Evolutionary conservation across 2,329 filamentous ascomycete species (phyloP), one percentile per base, ranked within the genome.

Genomic region (Microcyclospora pomicola): DNA sequence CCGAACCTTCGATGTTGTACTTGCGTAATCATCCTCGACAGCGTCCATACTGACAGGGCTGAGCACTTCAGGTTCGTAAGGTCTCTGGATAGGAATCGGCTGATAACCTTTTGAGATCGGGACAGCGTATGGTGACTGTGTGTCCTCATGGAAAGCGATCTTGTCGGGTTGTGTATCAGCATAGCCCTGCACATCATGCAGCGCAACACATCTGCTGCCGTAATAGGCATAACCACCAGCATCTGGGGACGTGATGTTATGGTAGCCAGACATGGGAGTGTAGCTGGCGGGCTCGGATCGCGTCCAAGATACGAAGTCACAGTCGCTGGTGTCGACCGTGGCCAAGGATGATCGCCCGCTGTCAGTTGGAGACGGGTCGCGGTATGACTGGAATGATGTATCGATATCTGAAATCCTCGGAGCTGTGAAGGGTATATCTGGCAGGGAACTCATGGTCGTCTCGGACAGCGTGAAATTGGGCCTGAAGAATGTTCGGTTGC

Each of bases 41-140:
- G 35, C 7, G 13, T 16, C 24, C 15, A 38, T 12, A 34, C 12
- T 12, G 15, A 15, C 15, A 12, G 33, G 16, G n/a, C 15, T 14
- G 5, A 15, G 15, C n/a, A 12, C 30, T 12, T 27, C 13, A 15
- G n/a, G 12, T 33, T 29, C n/a, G 31, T 30, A 27, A 31, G 48
- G 38, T 7, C 7, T 24, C 7, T 7, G 5, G 7, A 24, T 24
- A 4, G 19, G 19, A 7, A 24, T 24, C 1, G 48, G 44, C 9
- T 50, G 45, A 34, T 51, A 54, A 15, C 50, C 49, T 36, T 53
- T 49, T 15, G 51, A 44, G 11, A 40, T 37, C 28, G 32, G 41
- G 13, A 15, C 29, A 10, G 37, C 38, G 27, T 45, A 49, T 3
- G 28, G 34, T 11, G 37, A 3, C 1, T 31, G 31, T 2, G 38